A percentile compares a stretch with the other conserved stretches of the same genome.
These are phyloP conservation scores for Meyerozyma athensensis DNA, from an alignment of 1,139 yeast genomes.

Conservation along the genomic window DNA sequence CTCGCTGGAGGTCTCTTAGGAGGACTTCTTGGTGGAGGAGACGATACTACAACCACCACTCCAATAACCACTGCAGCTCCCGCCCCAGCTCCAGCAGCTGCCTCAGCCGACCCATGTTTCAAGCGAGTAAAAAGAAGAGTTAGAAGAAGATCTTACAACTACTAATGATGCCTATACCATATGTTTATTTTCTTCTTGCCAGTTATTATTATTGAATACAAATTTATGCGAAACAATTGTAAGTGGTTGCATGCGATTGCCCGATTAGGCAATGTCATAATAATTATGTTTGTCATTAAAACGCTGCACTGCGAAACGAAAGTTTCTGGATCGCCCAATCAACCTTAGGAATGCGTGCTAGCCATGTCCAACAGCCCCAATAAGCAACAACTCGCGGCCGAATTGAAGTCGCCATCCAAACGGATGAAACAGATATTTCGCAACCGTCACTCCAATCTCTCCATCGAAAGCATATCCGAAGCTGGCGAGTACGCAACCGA, in stretches of 20 bases:
- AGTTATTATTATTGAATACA: background rate
- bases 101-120: slow-evolving; percentile 24
- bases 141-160: slow-evolving; percentile 23
- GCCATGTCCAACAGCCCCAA: background rate
- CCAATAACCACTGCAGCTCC: slow-evolving; percentile 4
- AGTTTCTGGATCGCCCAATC: background rate
- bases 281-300: background rate
- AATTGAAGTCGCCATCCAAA: background rate
- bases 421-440: slow-evolving; percentile 2
- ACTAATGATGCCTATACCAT: slow-evolving; percentile 6
- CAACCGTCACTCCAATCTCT: slow-evolving; percentile 1
- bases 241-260: background rate
- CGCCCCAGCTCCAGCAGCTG: background rate
- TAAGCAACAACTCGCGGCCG: background rate
- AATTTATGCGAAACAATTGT: background rate
- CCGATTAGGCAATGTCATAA: slow-evolving; percentile 1
- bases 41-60: slow-evolving; percentile 8
- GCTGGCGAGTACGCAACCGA: background rate
- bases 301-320: background rate
- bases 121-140: slow-evolving; percentile 36
- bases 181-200: slow-evolving; percentile 1
- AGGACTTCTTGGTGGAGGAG: slow-evolving; percentile 3
- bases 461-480: slow-evolving; percentile 3
- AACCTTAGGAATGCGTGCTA: background rate
- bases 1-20: background rate